A percentile compares a stretch with the other conserved stretches of the same genome.
Conservation (phyloP, 1,284 basidiomycete genomes). For the Cutaneotrichosporon sp. region DNA sequence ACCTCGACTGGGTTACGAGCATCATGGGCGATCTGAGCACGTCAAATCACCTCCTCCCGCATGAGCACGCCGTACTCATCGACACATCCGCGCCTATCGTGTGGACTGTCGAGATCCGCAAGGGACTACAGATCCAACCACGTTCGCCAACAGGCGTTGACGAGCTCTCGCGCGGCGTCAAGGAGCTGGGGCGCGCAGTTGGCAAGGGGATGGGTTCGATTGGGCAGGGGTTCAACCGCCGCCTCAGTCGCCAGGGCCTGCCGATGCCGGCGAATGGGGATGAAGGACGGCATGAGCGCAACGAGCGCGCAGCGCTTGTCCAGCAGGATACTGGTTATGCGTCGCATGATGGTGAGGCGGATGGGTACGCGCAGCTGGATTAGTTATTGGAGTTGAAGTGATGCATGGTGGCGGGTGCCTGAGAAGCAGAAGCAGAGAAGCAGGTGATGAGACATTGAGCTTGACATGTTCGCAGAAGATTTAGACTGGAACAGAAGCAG, state of each 20-base stretch:
- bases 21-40: constrained; percentile 83
- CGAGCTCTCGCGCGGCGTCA: constrained; percentile 23
- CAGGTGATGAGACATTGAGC: too few relatives aligned
- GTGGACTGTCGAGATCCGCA: constrained; percentile 72
- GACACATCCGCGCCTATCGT: constrained; percentile 78
- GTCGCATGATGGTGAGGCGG: constrained; percentile 12
- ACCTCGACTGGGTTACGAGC: constrained; percentile 69
- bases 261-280: constrained; percentile 1
- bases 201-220: constrained; percentile 10
- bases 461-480: too few relatives aligned
- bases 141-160: constrained; percentile 26
- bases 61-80: constrained; percentile 58
- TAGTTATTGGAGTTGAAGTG: constrained; percentile 2
- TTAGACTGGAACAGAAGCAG: not conserved
- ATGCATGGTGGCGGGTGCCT: constrained; percentile 1
- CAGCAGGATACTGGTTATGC: not conserved
- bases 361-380: constrained; percentile 24
- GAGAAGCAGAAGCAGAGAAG: not conserved
- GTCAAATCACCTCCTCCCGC: constrained; percentile 79
- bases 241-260: constrained; percentile 11
- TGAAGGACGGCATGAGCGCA: constrained; percentile 3
- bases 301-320: not conserved
- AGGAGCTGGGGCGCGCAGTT: constrained; percentile 19
- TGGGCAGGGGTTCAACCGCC: constrained; percentile 9
- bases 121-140: constrained; percentile 27